Percentiles rank a stretch among this genome's conserved stretches.
phyloP scores from a whole-genome alignment of 129 eudicot genomes.

The Ambrosia trifida region DNA sequence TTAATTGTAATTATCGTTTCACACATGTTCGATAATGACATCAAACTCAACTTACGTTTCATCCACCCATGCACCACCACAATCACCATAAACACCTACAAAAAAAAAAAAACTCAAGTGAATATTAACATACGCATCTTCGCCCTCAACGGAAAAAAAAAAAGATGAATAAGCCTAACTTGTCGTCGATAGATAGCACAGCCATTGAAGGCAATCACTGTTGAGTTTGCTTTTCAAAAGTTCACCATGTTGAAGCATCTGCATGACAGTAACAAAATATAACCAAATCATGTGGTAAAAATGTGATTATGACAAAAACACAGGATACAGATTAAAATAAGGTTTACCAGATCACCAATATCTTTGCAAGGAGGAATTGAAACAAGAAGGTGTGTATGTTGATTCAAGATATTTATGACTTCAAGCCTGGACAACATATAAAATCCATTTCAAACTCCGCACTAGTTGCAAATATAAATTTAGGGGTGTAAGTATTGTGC shows the following conservation, averaged over 20 bases:
- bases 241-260: constrained; percentile 70
- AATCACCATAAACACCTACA: constrained; percentile 86
- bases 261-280: constrained; percentile 13
- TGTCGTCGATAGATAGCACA: constrained; percentile 82
- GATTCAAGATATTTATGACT: constrained; percentile 50
- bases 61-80: constrained; percentile 89
- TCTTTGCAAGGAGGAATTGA: constrained; percentile 67
- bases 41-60: constrained; percentile 59
- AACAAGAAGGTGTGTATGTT: constrained; percentile 67
- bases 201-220: constrained; percentile 67
- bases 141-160: neutral
- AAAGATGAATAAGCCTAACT: constrained; percentile 37
- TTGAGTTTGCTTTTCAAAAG: constrained; percentile 42
- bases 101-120: neutral
- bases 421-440: constrained; percentile 51
- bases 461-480: no score
- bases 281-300: constrained; percentile 6
- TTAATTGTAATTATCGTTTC: neutral
- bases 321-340: neutral
- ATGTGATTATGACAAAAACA: neutral
- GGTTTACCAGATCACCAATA: constrained; percentile 81
- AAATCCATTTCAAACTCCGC: constrained; percentile 1
- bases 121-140: neutral
- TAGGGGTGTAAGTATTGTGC: no score
- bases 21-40: neutral